Evolutionary conservation across 805 yeast genomes (phyloP).

Genomic region (Saturnispora mendoncae): DNA sequence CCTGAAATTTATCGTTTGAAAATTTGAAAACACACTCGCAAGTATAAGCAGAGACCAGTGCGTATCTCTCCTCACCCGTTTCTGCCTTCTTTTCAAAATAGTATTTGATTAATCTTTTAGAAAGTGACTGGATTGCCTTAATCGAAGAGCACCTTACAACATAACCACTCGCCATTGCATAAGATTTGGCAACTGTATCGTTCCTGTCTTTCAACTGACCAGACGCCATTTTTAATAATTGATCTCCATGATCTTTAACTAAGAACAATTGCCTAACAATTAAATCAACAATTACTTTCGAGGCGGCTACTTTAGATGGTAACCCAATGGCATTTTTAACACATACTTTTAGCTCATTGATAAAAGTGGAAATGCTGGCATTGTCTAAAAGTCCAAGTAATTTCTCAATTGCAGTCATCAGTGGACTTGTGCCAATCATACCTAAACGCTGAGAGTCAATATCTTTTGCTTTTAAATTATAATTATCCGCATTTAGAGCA

Average conservation of each 20-base stretch:
- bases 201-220: conserved; percentile 62
- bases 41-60: conserved; percentile 50
- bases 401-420: conserved; percentile 78
- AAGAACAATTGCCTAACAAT: conserved; percentile 45
- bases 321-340: conserved; percentile 72
- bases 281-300: conserved; percentile 59
- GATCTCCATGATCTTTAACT: conserved; percentile 46
- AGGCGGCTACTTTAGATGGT: conserved; percentile 84
- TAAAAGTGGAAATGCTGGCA: conserved; percentile 37
- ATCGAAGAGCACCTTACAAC: conserved; percentile 53
- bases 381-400: conserved; percentile 53
- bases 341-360: conserved; percentile 43
- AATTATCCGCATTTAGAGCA: conserved; percentile 81
- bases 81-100: conserved; percentile 43
- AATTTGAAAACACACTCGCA: conserved; percentile 59
- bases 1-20: conserved; percentile 57
- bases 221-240: conserved; percentile 48
- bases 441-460: conserved; percentile 72
- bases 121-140: conserved; percentile 45
- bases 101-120: conserved; percentile 38
- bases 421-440: conserved; percentile 71
- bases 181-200: conserved; percentile 63
- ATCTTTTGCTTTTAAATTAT: conserved; percentile 58
- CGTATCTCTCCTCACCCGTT: conserved; percentile 31
- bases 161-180: conserved; percentile 75